Evolutionary conservation across 495 filamentous ascomycete species (phyloP).

Genomic region (Evernia prunastri): DNA sequence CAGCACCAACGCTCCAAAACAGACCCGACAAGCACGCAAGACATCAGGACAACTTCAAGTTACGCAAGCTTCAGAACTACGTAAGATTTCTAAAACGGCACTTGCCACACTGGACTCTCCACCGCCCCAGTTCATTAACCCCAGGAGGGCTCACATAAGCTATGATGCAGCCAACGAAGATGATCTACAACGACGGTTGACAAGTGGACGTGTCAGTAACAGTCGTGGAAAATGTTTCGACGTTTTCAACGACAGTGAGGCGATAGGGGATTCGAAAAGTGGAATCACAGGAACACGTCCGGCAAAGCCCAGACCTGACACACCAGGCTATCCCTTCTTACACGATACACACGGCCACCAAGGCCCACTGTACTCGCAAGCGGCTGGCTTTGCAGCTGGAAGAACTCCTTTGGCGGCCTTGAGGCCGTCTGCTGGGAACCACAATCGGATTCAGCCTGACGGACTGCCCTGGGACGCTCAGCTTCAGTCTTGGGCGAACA

Average conservation of each 20-base stretch:
- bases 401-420: not conserved
- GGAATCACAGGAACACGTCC: not conserved
- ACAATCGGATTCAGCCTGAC: not conserved
- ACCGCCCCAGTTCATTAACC: not conserved
- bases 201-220: constrained; percentile 25
- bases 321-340: not conserved
- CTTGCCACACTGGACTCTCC: constrained; percentile 10
- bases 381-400: not conserved
- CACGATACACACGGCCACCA: constrained; percentile 5
- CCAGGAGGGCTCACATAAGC: constrained; percentile 4
- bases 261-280: not conserved
- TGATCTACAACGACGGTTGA: constrained; percentile 33
- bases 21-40: not conserved
- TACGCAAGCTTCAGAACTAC: constrained; percentile 13
- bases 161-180: constrained; percentile 20
- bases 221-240: constrained; percentile 29
- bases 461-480: not conserved
- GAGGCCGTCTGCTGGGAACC: not conserved
- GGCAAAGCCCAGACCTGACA: not conserved
- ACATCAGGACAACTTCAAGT: not conserved
- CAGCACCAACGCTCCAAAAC: constrained; percentile 17
- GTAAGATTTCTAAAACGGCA: constrained; percentile 10
- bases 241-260: constrained; percentile 35
- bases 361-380: not conserved
- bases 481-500: not conserved